Conservation (phyloP, 2,329 filamentous ascomycete species). For the Ceratocystis eucalypticola region DNA sequence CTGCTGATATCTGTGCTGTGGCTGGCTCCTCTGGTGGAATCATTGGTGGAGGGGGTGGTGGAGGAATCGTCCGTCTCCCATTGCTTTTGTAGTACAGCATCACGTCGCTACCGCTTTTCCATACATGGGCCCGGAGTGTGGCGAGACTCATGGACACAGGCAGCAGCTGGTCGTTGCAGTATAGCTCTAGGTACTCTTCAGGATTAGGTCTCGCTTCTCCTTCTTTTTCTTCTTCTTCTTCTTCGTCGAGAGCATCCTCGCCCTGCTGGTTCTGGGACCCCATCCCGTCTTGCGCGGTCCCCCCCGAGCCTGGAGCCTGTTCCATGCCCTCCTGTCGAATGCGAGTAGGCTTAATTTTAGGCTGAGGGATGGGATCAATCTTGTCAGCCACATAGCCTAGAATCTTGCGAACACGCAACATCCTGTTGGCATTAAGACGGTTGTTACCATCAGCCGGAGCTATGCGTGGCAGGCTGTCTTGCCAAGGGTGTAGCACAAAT, state of each 20-base stretch:
- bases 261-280: background rate
- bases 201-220: constrained; percentile 48
- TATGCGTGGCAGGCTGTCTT: constrained; percentile 61
- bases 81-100: constrained; percentile 84
- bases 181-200: constrained; percentile 88
- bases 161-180: constrained; percentile 78
- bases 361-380: constrained; percentile 53
- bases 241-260: background rate
- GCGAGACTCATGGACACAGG: constrained; percentile 82
- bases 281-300: background rate
- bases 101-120: constrained; percentile 91
- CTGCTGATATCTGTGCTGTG: constrained; percentile 8
- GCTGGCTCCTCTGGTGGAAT: constrained; percentile 12
- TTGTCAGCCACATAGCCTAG: constrained; percentile 82
- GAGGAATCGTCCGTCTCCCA: constrained; percentile 54
- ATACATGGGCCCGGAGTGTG: constrained; percentile 79
- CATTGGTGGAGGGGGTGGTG: constrained; percentile 25
- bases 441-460: constrained; percentile 68
- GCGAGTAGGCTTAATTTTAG: background rate
- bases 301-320: background rate
- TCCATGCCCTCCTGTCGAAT: background rate
- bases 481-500: constrained; percentile 74
- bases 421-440: constrained; percentile 87
- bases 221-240: constrained; percentile 39
- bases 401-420: constrained; percentile 93